Evolutionary conservation across 768 basidiomycete genomes (phyloP).

Genomic region (Coprinellus micaceus): DNA sequence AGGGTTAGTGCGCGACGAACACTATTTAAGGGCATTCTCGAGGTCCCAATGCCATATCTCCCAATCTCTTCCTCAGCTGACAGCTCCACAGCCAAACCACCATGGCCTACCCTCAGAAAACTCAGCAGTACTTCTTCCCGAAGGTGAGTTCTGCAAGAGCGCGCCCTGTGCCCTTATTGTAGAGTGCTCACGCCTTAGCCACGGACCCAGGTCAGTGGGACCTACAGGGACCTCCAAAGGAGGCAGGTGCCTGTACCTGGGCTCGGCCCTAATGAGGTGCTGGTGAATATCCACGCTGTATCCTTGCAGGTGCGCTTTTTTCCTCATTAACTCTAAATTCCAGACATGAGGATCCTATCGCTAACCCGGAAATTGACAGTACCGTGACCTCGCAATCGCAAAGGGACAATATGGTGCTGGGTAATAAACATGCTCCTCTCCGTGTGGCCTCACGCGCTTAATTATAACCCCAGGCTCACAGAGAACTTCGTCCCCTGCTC

Average conservation of each 20-base stretch:
- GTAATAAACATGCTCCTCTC: conserved; percentile 9
- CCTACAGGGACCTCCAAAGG: conserved; percentile 20
- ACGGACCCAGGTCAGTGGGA: too few relatives aligned
- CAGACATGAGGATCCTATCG: too few relatives aligned
- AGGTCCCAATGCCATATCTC: too few relatives aligned
- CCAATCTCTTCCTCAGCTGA: too few relatives aligned
- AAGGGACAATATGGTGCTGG: neutral
- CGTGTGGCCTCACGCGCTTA: neutral
- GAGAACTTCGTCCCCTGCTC: conserved; percentile 37
- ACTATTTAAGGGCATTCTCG: too few relatives aligned
- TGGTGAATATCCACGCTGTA: conserved; percentile 53
- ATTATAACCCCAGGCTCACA: conserved; percentile 5
- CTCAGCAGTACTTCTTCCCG: conserved; percentile 18
- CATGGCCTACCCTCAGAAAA: neutral
- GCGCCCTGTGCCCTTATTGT: neutral
- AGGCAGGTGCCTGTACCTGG: conserved; percentile 23
- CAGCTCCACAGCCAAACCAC: too few relatives aligned
- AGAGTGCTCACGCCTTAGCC: neutral
- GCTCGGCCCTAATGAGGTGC: conserved; percentile 44
- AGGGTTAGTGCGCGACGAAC: too few relatives aligned
- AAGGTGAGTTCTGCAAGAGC: conserved; percentile 11
- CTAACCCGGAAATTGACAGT: neutral
- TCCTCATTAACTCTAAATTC: neutral
- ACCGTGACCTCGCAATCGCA: neutral
- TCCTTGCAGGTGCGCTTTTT: conserved; percentile 42